phyloP scores from a whole-genome alignment of 305 asterid species.

The Stenogyne calaminthoides region DNA sequence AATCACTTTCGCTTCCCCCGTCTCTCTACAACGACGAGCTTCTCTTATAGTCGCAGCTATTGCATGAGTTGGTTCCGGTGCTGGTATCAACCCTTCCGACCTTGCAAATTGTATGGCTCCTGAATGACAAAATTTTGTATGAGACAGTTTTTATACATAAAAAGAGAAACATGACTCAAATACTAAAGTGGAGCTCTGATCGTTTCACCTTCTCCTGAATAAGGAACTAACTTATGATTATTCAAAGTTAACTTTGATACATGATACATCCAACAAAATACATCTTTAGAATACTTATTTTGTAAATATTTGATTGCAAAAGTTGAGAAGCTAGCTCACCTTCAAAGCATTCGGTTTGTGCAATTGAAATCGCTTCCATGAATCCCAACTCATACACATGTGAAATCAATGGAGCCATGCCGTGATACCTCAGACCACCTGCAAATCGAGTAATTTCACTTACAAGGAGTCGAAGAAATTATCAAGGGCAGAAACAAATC shows the following conservation, averaged over 20 bases:
- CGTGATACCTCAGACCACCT: slow-evolving; percentile 97
- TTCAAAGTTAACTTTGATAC: too few species aligned
- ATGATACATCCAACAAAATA: too few species aligned
- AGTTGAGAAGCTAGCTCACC: slow-evolving; percentile 40
- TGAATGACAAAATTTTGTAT: slow-evolving; percentile 30
- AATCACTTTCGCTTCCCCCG: slow-evolving; percentile 85
- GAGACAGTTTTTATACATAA: neutral
- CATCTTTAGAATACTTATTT: too few species aligned
- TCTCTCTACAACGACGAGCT: slow-evolving; percentile 80
- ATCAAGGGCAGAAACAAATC: neutral
- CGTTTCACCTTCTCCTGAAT: too few species aligned
- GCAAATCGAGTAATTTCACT: slow-evolving; percentile 1
- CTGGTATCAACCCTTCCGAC: slow-evolving; percentile 91
- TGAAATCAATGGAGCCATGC: slow-evolving; percentile 94
- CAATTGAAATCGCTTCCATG: slow-evolving; percentile 77
- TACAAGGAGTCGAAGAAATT: neutral
- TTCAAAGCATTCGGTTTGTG: slow-evolving; percentile 89
- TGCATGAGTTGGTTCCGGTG: slow-evolving; percentile 94
- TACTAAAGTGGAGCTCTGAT: too few species aligned
- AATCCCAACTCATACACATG: slow-evolving; percentile 79
- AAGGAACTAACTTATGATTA: neutral
- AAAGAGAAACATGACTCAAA: neutral
- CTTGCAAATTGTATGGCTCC: slow-evolving; percentile 92
- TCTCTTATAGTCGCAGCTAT: slow-evolving; percentile 90
- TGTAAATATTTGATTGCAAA: too few species aligned